A percentile compares a stretch with the other conserved stretches of the same genome.
phyloP scores from a whole-genome alignment of 2,329 filamentous ascomycete species.

The Kalmusia sp. region DNA sequence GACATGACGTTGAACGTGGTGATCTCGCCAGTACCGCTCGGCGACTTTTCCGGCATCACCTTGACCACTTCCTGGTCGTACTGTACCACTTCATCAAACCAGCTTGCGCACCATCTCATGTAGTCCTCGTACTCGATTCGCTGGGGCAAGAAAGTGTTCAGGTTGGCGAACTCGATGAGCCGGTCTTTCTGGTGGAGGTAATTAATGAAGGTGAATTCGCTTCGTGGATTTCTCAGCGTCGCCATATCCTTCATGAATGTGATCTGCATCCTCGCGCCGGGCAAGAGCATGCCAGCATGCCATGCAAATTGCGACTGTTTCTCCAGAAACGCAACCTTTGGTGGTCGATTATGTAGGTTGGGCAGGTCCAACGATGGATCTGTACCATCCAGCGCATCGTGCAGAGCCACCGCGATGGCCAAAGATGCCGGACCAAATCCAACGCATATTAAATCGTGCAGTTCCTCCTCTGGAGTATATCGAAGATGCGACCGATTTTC shows the following conservation, averaged over 20 bases:
- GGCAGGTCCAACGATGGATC: conserved; percentile 40
- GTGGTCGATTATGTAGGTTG: conserved; percentile 51
- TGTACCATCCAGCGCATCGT: conserved; percentile 68
- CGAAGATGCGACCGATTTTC: conserved; percentile 56
- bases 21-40: conserved; percentile 57
- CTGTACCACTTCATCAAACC: conserved; percentile 75
- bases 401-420: conserved; percentile 85
- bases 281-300: conserved; percentile 95
- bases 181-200: conserved; percentile 83
- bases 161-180: conserved; percentile 89
- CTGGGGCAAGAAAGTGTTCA: conserved; percentile 85
- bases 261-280: conserved; percentile 95
- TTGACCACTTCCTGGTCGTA: conserved; percentile 81
- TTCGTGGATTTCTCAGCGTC: conserved; percentile 84
- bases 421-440: conserved; percentile 93
- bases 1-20: conserved; percentile 73
- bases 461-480: conserved; percentile 64
- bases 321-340: conserved; percentile 87
- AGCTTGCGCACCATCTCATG: conserved; percentile 86
- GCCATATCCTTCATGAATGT: conserved; percentile 97
- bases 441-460: conserved; percentile 87
- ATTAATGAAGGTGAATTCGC: conserved; percentile 93
- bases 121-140: conserved; percentile 95
- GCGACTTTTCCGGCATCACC: conserved; percentile 66
- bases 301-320: conserved; percentile 84